Evolutionary conservation across 1,139 yeast species (phyloP), one percentile per base, ranked within the genome.

Genomic region (Schizosaccharomyces versatilis): DNA sequence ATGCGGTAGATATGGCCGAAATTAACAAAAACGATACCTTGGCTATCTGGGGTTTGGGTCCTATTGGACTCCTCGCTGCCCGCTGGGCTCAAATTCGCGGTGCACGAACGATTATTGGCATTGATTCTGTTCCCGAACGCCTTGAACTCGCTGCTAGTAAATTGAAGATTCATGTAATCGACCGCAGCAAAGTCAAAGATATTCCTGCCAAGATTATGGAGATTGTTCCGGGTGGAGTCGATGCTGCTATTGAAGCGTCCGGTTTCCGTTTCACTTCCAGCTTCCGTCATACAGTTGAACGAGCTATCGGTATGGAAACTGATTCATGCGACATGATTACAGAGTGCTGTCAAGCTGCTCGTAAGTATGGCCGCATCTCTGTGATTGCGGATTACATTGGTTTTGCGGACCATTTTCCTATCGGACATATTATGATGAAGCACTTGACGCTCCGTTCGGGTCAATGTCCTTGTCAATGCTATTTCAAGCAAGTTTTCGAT

Each of bases 11-110:
- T 36, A 53, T 54, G 32, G 55, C 56, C 8, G 54, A 52, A 14
- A 56, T 73, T 51, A 54, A 63, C 67, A 55, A 72, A 42, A 56
- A 71, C 56, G 75, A 72, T 57, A 59, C 67, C 15, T 73, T 73
- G 24, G 77, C 75, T 6, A 67, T 73, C 61, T 73, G 73, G 52
- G 77, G 77, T 47, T 63, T 70, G n/a, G 77, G 77, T 38, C 74
- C 76, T 6, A 72, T 73, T 51, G 77, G 77, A 3, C 38, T 55
- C 38, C 47, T 38, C 32, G 52, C 54, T 19, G 57, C 56, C 42
- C 54, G 54, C 15, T 55, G 57, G 57, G 53, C 54, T n/a, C 38
- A 39, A 41, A 39, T 55, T 36, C 39, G 41, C 36, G 58, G 58
- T 15, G 59, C 59, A 1, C 36, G 40, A 17, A 41, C 55, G 24